A percentile compares a stretch with the other conserved stretches of the same genome.
phyloP scores from a whole-genome alignment of 1,139 yeast species.

The Lodderomyces orthopsilosis region DNA sequence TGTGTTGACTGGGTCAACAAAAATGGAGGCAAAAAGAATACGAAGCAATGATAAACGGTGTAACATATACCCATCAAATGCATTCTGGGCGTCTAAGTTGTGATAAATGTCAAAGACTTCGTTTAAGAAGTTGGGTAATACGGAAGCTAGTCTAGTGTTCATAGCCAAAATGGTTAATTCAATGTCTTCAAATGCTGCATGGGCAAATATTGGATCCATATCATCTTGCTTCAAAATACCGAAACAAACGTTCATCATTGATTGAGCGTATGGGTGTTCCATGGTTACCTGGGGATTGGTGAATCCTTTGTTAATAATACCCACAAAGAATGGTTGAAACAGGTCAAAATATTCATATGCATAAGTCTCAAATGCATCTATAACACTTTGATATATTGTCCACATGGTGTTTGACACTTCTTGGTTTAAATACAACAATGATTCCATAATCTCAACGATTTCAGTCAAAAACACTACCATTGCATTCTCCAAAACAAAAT shows the following conservation, averaged over 20 bases:
- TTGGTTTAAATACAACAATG: slow-evolving; percentile 41
- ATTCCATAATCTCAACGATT: slow-evolving; percentile 49
- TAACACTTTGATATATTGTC: slow-evolving; percentile 41
- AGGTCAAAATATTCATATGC: slow-evolving; percentile 52
- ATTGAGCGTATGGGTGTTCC: slow-evolving; percentile 39
- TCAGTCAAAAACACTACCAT: slow-evolving; percentile 47
- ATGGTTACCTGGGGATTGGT: slow-evolving; percentile 30
- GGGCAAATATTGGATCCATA: slow-evolving; percentile 44
- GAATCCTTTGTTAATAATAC: slow-evolving; percentile 48
- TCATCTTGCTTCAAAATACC: slow-evolving; percentile 32
- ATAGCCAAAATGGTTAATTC: slow-evolving; percentile 41
- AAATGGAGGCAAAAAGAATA: slow-evolving; percentile 40
- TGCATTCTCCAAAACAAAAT: slow-evolving; percentile 48
- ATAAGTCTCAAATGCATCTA: slow-evolving; percentile 51
- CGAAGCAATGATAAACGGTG: slow-evolving; percentile 46
- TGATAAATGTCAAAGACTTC: slow-evolving; percentile 38
- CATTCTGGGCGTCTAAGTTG: slow-evolving; percentile 35
- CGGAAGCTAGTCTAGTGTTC: slow-evolving; percentile 30
- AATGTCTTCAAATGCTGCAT: slow-evolving; percentile 39
- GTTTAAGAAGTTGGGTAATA: slow-evolving; percentile 35
- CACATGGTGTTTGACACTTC: slow-evolving; percentile 46
- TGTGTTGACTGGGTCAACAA: slow-evolving; percentile 40
- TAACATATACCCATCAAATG: slow-evolving; percentile 49
- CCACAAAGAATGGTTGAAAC: slow-evolving; percentile 50
- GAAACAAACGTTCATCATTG: slow-evolving; percentile 38